Conservation (phyloP, 345 rosid species). For the Murraya paniculata region DNA sequence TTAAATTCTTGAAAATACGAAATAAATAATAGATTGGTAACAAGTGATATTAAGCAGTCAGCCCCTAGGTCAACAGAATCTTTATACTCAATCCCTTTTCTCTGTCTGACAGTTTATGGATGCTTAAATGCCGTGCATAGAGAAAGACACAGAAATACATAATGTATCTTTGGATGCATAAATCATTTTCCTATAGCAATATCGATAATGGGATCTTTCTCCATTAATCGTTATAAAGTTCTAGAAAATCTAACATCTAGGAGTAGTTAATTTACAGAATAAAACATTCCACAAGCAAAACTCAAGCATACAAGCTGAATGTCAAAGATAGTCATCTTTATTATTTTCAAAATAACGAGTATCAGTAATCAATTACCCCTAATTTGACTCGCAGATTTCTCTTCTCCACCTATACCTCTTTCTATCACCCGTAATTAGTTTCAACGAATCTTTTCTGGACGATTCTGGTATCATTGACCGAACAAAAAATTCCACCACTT, state of each 20-base stretch:
- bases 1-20: not conserved
- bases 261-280: constrained; percentile 2
- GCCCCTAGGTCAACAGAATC: not conserved
- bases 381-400: constrained; percentile 3
- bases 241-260: not conserved
- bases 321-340: not conserved
- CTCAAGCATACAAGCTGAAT: constrained; percentile 7
- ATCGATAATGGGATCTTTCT: not conserved
- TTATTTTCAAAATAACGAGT: not conserved
- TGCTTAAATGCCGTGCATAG: not conserved
- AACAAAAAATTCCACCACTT: constrained; percentile 7
- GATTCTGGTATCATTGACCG: not conserved
- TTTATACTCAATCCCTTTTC: not conserved
- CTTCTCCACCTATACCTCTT: constrained; percentile 21
- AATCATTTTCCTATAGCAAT: not conserved
- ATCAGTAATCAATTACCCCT: constrained; percentile 3
- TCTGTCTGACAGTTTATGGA: not conserved
- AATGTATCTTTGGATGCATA: no score
- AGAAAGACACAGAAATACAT: no score
- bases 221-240: not conserved
- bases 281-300: constrained; percentile 6
- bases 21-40: not conserved
- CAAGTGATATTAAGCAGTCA: not conserved
- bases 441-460: constrained; percentile 6
- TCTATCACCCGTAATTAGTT: constrained; percentile 14